Conservation (phyloP, 352 stramenopile genomes). For the Phytopythium aichiense region DNA sequence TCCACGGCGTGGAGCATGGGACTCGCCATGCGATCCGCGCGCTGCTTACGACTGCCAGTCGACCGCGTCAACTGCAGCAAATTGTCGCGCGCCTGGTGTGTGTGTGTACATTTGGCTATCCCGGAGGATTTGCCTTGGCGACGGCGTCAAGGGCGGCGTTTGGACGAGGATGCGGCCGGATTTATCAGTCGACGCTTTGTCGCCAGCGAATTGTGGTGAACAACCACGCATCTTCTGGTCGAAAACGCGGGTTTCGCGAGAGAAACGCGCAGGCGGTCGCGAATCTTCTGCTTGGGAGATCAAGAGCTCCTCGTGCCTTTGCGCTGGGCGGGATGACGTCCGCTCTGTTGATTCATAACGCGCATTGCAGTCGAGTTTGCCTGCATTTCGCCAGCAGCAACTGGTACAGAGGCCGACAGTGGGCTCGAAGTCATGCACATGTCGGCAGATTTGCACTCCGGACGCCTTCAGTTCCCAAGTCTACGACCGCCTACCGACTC, state of each 20-base stretch:
- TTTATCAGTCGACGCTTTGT: neutral
- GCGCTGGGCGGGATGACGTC: neutral
- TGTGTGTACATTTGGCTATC: neutral
- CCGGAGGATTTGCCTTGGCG: neutral
- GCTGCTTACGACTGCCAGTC: neutral
- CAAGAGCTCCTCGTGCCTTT: neutral
- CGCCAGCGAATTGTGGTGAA: no score
- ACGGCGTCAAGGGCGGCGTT: neutral
- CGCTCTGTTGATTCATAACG: neutral
- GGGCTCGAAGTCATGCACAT: neutral
- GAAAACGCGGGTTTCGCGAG: neutral
- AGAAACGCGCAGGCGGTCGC: neutral
- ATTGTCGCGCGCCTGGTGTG: neutral
- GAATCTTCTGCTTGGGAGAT: neutral
- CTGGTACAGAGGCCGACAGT: neutral
- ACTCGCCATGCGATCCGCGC: no score
- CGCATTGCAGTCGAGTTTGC: no score
- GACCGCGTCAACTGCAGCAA: neutral
- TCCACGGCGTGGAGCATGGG: no score
- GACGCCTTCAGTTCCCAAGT: neutral
- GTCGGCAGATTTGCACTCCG: neutral
- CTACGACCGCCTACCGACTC: neutral
- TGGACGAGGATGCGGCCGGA: neutral
- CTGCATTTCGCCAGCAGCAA: neutral
- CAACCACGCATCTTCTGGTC: neutral